Conservation (phyloP, 2,329 filamentous ascomycete species). For the Rhinocladiella similis region DNA sequence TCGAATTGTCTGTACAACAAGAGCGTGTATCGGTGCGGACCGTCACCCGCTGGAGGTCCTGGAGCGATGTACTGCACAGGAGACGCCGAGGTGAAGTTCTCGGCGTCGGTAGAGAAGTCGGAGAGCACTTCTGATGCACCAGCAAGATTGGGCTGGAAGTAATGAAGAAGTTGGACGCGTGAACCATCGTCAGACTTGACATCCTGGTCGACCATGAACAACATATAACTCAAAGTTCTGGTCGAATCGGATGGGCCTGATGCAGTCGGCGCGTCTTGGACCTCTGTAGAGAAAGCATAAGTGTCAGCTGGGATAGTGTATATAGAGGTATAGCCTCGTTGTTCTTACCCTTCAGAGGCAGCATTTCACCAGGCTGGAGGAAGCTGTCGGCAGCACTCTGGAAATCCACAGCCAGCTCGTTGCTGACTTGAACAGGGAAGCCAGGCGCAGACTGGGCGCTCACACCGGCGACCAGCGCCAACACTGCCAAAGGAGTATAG, state of each 20-base stretch:
- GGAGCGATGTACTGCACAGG: conserved; percentile 33
- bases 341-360: conserved; percentile 17
- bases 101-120: neutral
- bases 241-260: conserved; percentile 24
- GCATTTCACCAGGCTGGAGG: conserved; percentile 10
- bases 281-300: conserved; percentile 2
- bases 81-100: conserved; percentile 12
- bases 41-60: conserved; percentile 29
- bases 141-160: conserved; percentile 22
- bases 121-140: conserved; percentile 20
- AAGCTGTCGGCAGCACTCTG: conserved; percentile 11
- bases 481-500: neutral
- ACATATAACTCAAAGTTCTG: conserved; percentile 18
- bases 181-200: conserved; percentile 4
- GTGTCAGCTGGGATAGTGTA: neutral
- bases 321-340: neutral
- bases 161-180: conserved; percentile 20
- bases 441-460: conserved; percentile 18
- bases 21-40: conserved; percentile 35
- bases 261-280: conserved; percentile 20
- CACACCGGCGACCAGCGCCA: conserved; percentile 7
- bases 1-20: conserved; percentile 33
- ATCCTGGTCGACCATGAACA: conserved; percentile 26
- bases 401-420: conserved; percentile 15
- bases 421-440: conserved; percentile 18